These are phyloP conservation scores for Rasamsonia emersonii DNA, from an alignment of 2,329 filamentous ascomycete genomes.

Conservation along the genomic window DNA sequence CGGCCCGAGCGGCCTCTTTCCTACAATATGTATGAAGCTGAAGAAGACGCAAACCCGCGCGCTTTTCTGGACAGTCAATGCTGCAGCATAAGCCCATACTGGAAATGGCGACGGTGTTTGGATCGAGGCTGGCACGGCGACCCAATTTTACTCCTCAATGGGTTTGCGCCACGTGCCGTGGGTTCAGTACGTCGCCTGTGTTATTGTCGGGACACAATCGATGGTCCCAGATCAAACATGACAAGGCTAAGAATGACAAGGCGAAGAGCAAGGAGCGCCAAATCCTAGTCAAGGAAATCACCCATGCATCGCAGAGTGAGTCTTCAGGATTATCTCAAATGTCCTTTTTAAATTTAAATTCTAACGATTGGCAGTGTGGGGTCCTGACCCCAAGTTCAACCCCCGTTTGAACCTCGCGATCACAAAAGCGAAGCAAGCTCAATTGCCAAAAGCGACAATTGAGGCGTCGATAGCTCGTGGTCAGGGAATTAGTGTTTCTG, in stretches of 20 bases:
- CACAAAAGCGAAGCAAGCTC: conserved; percentile 70
- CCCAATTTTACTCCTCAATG: conserved; percentile 6
- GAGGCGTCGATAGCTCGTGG: conserved; percentile 81
- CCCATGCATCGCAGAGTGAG: conserved; percentile 64
- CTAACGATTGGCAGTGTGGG: conserved; percentile 51
- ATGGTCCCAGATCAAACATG: conserved; percentile 94
- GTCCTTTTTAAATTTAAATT: no score
- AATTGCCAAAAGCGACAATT: conserved; percentile 75
- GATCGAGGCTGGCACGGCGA: conserved; percentile 13
- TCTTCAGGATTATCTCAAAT: conserved; percentile 7
- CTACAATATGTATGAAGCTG: conserved; percentile 3
- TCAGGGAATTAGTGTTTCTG: conserved; percentile 69
- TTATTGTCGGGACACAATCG: conserved; percentile 69
- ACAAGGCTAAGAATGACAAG: conserved; percentile 76
- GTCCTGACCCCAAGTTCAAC: conserved; percentile 65
- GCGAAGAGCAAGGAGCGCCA: conserved; percentile 65
- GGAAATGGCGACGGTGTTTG: conserved; percentile 19
- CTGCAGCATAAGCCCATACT: background rate
- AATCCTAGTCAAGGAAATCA: conserved; percentile 62
- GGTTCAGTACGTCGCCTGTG: conserved; percentile 39
- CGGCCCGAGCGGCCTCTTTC: conserved; percentile 8
- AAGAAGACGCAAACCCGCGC: conserved; percentile 20
- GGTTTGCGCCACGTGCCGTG: conserved; percentile 28
- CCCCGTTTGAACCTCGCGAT: conserved; percentile 66
- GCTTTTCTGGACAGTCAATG: background rate